Evolutionary conservation across 2,329 filamentous ascomycete genomes (phyloP).

Genomic region (Lasiodiplodia hormozganensis): DNA sequence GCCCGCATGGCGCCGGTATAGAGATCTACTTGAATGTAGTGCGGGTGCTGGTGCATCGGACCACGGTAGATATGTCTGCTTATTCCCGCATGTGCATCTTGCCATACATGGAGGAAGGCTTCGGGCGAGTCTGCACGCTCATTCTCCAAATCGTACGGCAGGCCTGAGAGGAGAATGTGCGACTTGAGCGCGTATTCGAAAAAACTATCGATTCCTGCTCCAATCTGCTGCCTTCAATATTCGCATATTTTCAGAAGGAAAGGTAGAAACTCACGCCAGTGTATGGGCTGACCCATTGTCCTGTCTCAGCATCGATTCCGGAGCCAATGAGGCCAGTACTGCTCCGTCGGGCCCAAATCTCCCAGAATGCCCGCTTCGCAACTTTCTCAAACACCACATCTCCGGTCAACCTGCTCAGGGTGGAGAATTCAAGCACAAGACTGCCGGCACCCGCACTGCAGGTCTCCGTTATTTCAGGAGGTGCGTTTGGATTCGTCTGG

Average conservation of each 20-base stretch:
- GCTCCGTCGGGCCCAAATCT: slow-evolving; percentile 90
- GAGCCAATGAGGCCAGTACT: slow-evolving; percentile 86
- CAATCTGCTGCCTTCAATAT: slow-evolving; percentile 63
- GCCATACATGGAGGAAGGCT: slow-evolving; percentile 82
- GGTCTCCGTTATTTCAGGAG: slow-evolving; percentile 85
- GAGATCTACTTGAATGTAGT: slow-evolving; percentile 90
- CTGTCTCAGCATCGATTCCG: slow-evolving; percentile 90
- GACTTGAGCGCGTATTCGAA: slow-evolving; percentile 98
- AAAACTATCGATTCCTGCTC: slow-evolving; percentile 96
- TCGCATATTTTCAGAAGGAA: slow-evolving; percentile 20
- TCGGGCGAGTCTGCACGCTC: slow-evolving; percentile 73
- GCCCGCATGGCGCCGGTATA: slow-evolving; percentile 86
- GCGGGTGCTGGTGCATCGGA: slow-evolving; percentile 77
- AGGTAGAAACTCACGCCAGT: slow-evolving; percentile 64
- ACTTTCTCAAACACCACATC: slow-evolving; percentile 87
- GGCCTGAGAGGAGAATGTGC: slow-evolving; percentile 85
- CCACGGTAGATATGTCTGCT: slow-evolving; percentile 90
- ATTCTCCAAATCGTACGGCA: slow-evolving; percentile 49
- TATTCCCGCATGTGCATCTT: slow-evolving; percentile 84
- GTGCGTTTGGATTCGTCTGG: slow-evolving; percentile 50
- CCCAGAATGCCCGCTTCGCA: slow-evolving; percentile 94
- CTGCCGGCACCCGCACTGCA: slow-evolving; percentile 98
- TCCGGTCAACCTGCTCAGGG: slow-evolving; percentile 85
- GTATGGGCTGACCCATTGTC: slow-evolving; percentile 85
- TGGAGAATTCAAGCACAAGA: slow-evolving; percentile 90